Evolutionary conservation across 2,329 filamentous ascomycete species (phyloP), one percentile per base, ranked within the genome.

Genomic region (Coleophoma eucalyptorum): DNA sequence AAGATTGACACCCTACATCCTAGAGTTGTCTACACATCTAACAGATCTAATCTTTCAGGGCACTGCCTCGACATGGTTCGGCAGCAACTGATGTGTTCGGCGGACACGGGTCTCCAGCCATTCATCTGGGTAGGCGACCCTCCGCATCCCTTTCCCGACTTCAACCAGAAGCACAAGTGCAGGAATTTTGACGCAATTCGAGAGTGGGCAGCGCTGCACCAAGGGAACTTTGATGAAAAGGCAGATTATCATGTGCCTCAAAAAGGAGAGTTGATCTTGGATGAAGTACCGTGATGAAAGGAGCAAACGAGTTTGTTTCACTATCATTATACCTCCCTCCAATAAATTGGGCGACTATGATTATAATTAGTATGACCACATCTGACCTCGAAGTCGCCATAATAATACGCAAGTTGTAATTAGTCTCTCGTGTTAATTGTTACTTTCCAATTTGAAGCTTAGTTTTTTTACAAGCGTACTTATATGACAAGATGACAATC

Each of bases 11-110:
- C n/a, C 20, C n/a, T n/a, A n/a, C n/a, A n/a, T n/a, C n/a, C n/a
- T n/a, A n/a, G n/a, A n/a, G n/a, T n/a, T n/a, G n/a, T 10, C 15
- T 15, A 10, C 15, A 10, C 10, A 20, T 18, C 15, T 5, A 35
- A 20, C 18, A n/a, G 4, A 43, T 18, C 4, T 15, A 11, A 20
- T 43, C 26, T 20, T 20, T 43, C 35, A 46, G 44, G 44, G 8
- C 44, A 46, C 16, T 46, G 44, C 21, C 15, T 46, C 3, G 44
- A 46, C 5, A 34, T 18, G 4, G 13, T 46, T 16, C 31, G 44
- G n/a, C 44, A 46, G 35, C 26, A 32, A 16, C 21, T 46, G 7
- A 46, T 46, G 44, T 46, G 44, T 19, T 34, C 21, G 16, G 44
- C 44, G 7, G 44, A 46, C 26, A 34, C 16, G 18, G 32, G 26